Percentiles rank a stretch among this genome's conserved stretches.
Conservation (phyloP, 148 eudicot species). For the Pouteria glomerata region DNA sequence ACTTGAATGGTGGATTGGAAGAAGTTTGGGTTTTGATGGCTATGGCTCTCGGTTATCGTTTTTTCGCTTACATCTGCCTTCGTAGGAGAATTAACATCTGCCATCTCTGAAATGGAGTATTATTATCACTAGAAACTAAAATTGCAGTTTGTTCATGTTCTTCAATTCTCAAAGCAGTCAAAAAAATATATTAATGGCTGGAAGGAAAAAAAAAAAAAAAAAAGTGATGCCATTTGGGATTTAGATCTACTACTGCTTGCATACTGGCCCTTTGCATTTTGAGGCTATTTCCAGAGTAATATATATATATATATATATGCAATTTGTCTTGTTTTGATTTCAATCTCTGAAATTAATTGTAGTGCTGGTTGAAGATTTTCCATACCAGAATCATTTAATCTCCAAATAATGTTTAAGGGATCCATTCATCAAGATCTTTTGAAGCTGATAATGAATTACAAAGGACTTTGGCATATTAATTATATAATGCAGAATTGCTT, state of each 20-base stretch:
- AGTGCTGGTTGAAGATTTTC: no score
- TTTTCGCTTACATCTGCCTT: conserved; percentile 71
- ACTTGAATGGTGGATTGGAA: conserved; percentile 63
- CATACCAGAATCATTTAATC: no score
- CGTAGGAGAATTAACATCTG: conserved; percentile 50
- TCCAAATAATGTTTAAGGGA: no score
- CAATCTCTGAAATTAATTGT: no score
- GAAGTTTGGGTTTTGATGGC: conserved; percentile 92
- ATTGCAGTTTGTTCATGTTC: background rate
- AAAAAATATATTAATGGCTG: no score
- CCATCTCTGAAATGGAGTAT: conserved; percentile 35
- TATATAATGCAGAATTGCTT: no score
- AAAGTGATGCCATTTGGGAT: background rate
- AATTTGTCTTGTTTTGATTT: no score
- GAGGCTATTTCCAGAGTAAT: background rate
- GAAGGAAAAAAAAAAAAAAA: background rate
- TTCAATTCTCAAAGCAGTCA: background rate
- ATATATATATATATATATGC: no score
- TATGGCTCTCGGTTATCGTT: conserved; percentile 75
- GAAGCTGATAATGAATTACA: no score
- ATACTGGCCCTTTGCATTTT: background rate
- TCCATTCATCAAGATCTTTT: no score
- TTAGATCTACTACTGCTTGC: no score
- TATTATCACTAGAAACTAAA: background rate
- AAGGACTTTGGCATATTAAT: no score